A percentile compares a stretch with the other conserved stretches of the same genome.
Conservation (phyloP, 2,329 filamentous ascomycete species). For the Talaromyces sp. region DNA sequence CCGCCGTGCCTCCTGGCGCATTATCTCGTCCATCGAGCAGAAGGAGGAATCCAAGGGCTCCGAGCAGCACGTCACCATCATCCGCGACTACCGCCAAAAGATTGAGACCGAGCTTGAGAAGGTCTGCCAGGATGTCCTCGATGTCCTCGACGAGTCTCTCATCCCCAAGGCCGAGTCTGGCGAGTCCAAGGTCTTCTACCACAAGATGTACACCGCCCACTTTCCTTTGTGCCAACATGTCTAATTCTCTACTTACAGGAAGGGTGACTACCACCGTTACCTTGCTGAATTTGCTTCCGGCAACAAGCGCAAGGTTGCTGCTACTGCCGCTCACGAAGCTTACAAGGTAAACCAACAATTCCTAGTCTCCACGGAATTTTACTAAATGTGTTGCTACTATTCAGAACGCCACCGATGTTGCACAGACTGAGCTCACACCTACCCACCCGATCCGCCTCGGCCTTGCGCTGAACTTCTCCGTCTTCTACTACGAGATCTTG, state of each 20-base stretch:
- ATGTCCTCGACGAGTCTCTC: constrained; percentile 87
- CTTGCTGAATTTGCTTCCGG: constrained; percentile 93
- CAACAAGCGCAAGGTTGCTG: constrained; percentile 90
- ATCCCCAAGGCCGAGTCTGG: constrained; percentile 91
- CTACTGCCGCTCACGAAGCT: constrained; percentile 90
- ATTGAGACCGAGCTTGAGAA: constrained; percentile 94
- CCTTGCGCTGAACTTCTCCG: constrained; percentile 97
- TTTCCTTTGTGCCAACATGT: neutral
- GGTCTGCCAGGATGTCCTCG: constrained; percentile 96
- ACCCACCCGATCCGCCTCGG: constrained; percentile 98
- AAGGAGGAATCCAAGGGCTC: constrained; percentile 99
- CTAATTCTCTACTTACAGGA: constrained; percentile 54
- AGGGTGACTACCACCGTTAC: constrained; percentile 99
- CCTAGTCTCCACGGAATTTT: neutral
- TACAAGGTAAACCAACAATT: constrained; percentile 72
- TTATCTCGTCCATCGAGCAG: constrained; percentile 97
- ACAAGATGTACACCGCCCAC: constrained; percentile 77
- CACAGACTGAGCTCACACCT: constrained; percentile 93
- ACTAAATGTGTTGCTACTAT: constrained; percentile 4
- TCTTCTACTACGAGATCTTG: constrained; percentile 99
- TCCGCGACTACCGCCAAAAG: constrained; percentile 98
- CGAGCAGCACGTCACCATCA: constrained; percentile 78
- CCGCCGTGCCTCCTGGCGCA: constrained; percentile 95
- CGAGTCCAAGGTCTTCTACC: constrained; percentile 99
- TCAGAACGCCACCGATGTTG: constrained; percentile 93